Base-by-base conservation (phyloP, 371 early-diverging fungal genomes). In the Zopfochytrium polystomum region DNA sequence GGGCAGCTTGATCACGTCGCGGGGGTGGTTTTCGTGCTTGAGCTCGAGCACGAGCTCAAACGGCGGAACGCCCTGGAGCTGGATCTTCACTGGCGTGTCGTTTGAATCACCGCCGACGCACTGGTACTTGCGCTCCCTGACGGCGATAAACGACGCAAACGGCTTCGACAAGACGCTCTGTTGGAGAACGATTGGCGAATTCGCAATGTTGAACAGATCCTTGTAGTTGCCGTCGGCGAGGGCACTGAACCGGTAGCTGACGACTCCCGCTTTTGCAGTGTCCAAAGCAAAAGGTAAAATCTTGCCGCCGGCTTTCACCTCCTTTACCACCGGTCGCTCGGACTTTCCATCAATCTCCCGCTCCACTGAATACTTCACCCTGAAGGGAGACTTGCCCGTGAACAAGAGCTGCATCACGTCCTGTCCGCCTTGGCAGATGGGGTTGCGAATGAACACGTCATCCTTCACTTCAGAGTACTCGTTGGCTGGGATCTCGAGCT, bases 171-270 rank as follows among this genome's bases (percentile, higher is more conserved):
- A 9, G 15, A 77, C 70, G 4, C 42, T 35, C 53, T 73, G 77
- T 30, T 51, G 45, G 0, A 72, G 13, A 3, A 38, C 32, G 5
- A 50, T 11, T 18, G 35, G 30, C 26, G 25, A 18, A 3, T 3
- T 7, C 2, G 22, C 23, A 5, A 48, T 3, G 29, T 30, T 27
- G 9, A 31, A 44, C 1, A 44, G 32, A 13, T n/a, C 13, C 32
- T 62, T 66, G 70, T 78, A 78, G 52, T 78, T 73, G 52, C 55
- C 69, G 52, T 78, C 78, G n/a, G 66, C n/a, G 25, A 78, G 30
- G 1, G 66, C 31, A 22, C 11, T 42, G 60, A 78, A 64, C 3
- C 42, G 45, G 63, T 74, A 78, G 2, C 33, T 51, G 52, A 73
- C 71, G n/a, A 32, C 42, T 26, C 74, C 74, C 22, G 73, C 67